These are phyloP conservation scores for Globisporangium takayamanum DNA, from an alignment of 352 stramenopile genomes.

Conservation along the genomic window DNA sequence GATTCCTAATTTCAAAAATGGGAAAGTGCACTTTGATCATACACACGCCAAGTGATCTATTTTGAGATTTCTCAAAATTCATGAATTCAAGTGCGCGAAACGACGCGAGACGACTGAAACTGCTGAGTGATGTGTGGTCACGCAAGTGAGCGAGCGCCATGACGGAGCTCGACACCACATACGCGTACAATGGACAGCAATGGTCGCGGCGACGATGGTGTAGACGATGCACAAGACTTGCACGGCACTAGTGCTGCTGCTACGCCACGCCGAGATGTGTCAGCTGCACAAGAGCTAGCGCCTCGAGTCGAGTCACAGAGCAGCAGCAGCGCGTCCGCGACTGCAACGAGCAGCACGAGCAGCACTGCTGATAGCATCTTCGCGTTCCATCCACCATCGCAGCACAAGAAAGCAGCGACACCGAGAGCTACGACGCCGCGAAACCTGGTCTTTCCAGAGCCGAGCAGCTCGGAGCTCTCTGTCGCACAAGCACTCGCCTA, in stretches of 20 bases:
- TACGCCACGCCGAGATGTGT: background rate
- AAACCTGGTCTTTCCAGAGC: slow-evolving; percentile 32
- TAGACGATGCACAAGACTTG: background rate
- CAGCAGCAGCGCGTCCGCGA: background rate
- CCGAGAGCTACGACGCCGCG: slow-evolving; percentile 21
- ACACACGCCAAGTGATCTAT: too few species aligned
- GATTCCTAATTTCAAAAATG: too few species aligned
- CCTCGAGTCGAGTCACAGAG: background rate
- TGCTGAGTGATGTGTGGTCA: too few species aligned
- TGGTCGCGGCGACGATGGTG: background rate
- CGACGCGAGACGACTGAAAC: too few species aligned
- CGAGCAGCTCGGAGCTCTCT: slow-evolving; percentile 10
- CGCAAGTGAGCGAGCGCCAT: too few species aligned
- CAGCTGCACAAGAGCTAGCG: background rate
- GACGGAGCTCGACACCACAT: too few species aligned
- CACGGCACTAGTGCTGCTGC: background rate
- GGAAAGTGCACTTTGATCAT: too few species aligned
- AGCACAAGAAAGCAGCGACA: slow-evolving; percentile 17
- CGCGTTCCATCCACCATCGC: slow-evolving; percentile 27
- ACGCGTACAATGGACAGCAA: background rate
- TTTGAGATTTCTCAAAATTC: too few species aligned
- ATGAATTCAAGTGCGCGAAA: too few species aligned
- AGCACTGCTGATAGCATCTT: slow-evolving; percentile 19
- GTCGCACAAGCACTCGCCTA: slow-evolving; percentile 1
- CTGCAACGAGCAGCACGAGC: background rate